Base-by-base conservation (phyloP, 2,329 filamentous ascomycete species). In the Pseudogymnoascus sp. region DNA sequence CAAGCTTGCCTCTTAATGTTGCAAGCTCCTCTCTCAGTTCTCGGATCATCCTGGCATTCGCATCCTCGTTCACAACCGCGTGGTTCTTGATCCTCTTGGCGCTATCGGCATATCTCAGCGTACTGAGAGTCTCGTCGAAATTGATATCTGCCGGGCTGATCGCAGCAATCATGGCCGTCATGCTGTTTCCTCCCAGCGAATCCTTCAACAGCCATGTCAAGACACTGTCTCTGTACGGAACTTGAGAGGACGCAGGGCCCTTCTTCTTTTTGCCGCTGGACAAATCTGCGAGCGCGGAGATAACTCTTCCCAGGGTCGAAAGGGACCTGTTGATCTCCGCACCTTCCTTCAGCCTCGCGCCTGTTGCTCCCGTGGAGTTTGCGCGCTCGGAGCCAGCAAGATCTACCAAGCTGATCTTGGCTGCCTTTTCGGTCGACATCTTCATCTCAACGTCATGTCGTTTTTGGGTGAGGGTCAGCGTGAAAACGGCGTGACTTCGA, bases 31-130 rank as follows among this genome's bases (percentile, higher is more conserved):
- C 95, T 74, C 99, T 99, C 66, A 99, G 80, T 74, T 99, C 95
- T 75, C 95, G 85, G 67, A 99, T 97, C 95, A 99, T 99, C 70
- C 95, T 89, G 65, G 95, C 95, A 73, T 99, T 99, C 56, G 95
- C 93, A 77, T 99, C 95, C 75, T 99, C 95, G 79, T 99, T 99
- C 75, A 99, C 90, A 60, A 99, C 95, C 63, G 95, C 95, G 75
- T 99, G 95, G 78, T 99, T 99, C 91, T 97, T 97, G 83, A 99
- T 99, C 70, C 95, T 88, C 79, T 99, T 99, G 25, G 95, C 95
- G 6, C 92, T 97, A 74, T 99, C 93, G 63, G 96, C 95, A 76
- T 99, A 99, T 72, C 96, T 87, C 28, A 99, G 82, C 0, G 95
- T 99, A 74, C 93, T 95, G 16, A 99, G 82, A 0, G 96, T 99